Evolutionary conservation across 1,284 basidiomycete species (phyloP), one percentile per base, ranked within the genome.

Genomic region (Trichosporon ovoides): DNA sequence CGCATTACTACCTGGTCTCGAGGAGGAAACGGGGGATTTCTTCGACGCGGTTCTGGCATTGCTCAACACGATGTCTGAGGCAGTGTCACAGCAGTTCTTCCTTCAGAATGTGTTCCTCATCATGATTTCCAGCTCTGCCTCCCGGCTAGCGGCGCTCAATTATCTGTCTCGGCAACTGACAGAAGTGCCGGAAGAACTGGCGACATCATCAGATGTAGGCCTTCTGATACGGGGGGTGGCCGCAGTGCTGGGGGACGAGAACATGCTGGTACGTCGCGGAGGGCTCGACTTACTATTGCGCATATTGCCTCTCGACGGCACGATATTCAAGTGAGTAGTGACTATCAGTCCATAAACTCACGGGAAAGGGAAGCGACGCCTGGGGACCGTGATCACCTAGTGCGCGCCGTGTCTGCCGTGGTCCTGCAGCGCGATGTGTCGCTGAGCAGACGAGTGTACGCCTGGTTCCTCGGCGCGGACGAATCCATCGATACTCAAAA

Each of bases 11-110:
- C 95, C 96, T 1, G 94, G 93, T 0, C 80, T 97, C 49, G 94
- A 97, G 74, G 94, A 98, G 75, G 94, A 96, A 74, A 91, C 89
- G 0, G 90, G 91, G 2, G 94, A 98, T 75, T 96, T 90, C 78
- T 98, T 98, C 68, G 95, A 98, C 52, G 90, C 91, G 88, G 90
- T 94, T n/a, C 74, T 97, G 28, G 80, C 80, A 28, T 77, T 99
- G 7, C 80, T 98, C 52, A 91, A 93, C 74, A 81, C 83, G 24
- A 78, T 98, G 1, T 90, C 91, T 3, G 84, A 85, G 34, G 87
- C 90, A 0, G 87, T 95, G 16, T 86, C 88, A 3, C 84, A 83
- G 0, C 83, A 87, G 0, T 97, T 95, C 80, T 98, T 98, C 80
- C 84, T 96, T 66, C 92, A 97, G 74, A 97, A 91, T 66, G 81